A percentile compares a stretch with the other conserved stretches of the same genome.
These are phyloP conservation scores for Talaromyces adpressus DNA, from an alignment of 495 filamentous ascomycete genomes.

Conservation along the genomic window DNA sequence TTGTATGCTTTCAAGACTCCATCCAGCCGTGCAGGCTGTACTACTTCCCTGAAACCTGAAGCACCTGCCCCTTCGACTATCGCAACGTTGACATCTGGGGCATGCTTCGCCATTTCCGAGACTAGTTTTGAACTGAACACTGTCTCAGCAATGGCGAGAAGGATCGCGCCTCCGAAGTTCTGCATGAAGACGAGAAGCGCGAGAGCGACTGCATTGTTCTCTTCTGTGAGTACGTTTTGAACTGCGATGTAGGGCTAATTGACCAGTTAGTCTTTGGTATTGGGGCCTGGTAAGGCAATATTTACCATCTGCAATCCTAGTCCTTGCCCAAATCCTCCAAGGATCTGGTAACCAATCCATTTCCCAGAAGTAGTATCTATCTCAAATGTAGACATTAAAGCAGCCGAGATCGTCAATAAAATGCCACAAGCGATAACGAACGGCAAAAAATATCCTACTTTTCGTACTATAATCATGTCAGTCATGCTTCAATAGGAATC, in stretches of 20 bases:
- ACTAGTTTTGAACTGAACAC: slow-evolving; percentile 23
- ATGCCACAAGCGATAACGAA: slow-evolving; percentile 40
- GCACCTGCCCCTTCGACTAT: slow-evolving; percentile 26
- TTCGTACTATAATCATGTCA: slow-evolving; percentile 13
- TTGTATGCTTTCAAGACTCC: slow-evolving; percentile 19
- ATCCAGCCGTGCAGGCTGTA: slow-evolving; percentile 12
- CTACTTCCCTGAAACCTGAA: slow-evolving; percentile 24
- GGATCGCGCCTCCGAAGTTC: slow-evolving; percentile 21
- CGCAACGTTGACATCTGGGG: slow-evolving; percentile 20
- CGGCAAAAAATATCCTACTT: slow-evolving; percentile 43
- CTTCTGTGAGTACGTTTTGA: slow-evolving; percentile 17
- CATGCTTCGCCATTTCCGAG: slow-evolving; percentile 12
- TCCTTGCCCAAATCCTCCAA: slow-evolving; percentile 43
- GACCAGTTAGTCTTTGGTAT: not conserved
- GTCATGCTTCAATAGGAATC: not conserved
- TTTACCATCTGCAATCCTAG: slow-evolving; percentile 31
- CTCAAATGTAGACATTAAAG: slow-evolving; percentile 11
- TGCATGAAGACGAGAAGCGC: slow-evolving; percentile 24
- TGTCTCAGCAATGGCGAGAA: slow-evolving; percentile 19
- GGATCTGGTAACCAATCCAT: slow-evolving; percentile 50
- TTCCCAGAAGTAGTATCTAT: slow-evolving; percentile 30
- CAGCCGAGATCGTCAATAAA: slow-evolving; percentile 33
- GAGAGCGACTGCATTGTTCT: slow-evolving; percentile 16
- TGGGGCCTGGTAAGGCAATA: not conserved
- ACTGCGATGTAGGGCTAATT: slow-evolving; percentile 25